Percentiles rank a stretch among this genome's conserved stretches.
Evolutionary conservation across 352 stramenopile species (phyloP).

Genomic region (Pythium dissotocum): DNA sequence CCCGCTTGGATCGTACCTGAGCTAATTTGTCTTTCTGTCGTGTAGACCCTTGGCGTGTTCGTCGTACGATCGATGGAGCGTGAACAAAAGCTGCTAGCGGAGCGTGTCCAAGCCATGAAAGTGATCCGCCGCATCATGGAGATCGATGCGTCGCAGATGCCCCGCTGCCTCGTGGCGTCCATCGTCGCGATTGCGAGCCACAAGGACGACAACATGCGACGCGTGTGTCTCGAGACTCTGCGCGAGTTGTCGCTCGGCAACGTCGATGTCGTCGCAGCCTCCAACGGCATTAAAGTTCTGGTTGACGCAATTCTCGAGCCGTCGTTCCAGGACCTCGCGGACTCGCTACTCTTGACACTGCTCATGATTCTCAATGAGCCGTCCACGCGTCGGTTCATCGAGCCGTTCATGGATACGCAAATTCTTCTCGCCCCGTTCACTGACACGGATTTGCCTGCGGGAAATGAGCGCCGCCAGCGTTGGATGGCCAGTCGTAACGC

Average conservation of each 20-base stretch:
- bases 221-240: slow-evolving; percentile 85
- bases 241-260: slow-evolving; percentile 81
- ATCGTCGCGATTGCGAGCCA: slow-evolving; percentile 84
- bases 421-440: slow-evolving; percentile 87
- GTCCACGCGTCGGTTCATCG: slow-evolving; percentile 81
- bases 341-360: slow-evolving; percentile 85
- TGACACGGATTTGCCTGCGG: slow-evolving; percentile 82
- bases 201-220: slow-evolving; percentile 89
- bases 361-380: slow-evolving; percentile 86
- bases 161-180: slow-evolving; percentile 76
- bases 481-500: slow-evolving; percentile 91
- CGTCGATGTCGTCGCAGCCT: slow-evolving; percentile 78
- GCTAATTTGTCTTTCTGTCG: neutral
- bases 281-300: slow-evolving; percentile 81
- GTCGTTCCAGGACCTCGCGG: slow-evolving; percentile 83
- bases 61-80: slow-evolving; percentile 82
- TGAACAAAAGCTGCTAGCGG: slow-evolving; percentile 84
- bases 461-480: slow-evolving; percentile 80
- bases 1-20: too few species aligned
- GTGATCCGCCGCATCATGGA: slow-evolving; percentile 84
- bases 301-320: slow-evolving; percentile 88
- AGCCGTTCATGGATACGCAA: slow-evolving; percentile 88
- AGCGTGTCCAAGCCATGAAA: slow-evolving; percentile 87
- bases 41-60: slow-evolving; percentile 75
- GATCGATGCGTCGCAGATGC: slow-evolving; percentile 84